Conservation (phyloP, 2,329 filamentous ascomycete species). For the Claviceps capensis region DNA sequence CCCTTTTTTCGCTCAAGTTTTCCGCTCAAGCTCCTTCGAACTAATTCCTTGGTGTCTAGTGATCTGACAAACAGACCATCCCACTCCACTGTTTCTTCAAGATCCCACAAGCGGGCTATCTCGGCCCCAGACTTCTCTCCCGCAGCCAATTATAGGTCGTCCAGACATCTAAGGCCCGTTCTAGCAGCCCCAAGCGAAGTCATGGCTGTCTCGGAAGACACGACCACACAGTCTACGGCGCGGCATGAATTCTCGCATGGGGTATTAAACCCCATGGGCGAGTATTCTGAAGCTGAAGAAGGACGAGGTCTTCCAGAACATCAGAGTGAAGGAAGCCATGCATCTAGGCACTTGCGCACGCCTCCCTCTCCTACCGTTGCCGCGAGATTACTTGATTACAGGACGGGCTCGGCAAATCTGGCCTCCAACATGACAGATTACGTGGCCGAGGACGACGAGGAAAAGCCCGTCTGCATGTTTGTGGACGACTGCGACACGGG, state of each 20-base stretch:
- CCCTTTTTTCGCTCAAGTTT: background rate
- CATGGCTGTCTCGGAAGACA: constrained; percentile 5
- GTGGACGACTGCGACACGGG: constrained; percentile 43
- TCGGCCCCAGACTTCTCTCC: constrained; percentile 33
- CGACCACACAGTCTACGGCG: background rate
- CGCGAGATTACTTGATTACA: background rate
- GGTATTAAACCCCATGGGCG: background rate
- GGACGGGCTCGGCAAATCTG: background rate
- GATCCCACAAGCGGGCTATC: constrained; percentile 33
- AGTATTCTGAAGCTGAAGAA: background rate
- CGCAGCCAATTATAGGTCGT: constrained; percentile 2
- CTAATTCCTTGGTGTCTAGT: background rate
- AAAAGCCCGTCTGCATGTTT: constrained; percentile 36
- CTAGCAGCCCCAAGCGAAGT: constrained; percentile 8
- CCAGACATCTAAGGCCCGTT: constrained; percentile 7
- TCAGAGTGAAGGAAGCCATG: background rate
- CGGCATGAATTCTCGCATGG: background rate
- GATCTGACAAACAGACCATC: constrained; percentile 10
- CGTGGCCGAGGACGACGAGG: constrained; percentile 8
- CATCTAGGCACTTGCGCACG: background rate
- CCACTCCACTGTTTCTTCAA: constrained; percentile 12
- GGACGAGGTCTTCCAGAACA: background rate
- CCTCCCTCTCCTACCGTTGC: background rate
- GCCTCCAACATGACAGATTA: background rate
- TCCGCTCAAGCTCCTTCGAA: background rate